Evolutionary conservation across 176 grass and related monocot genomes (phyloP).

Genomic region (Phoenix roebelenii): DNA sequence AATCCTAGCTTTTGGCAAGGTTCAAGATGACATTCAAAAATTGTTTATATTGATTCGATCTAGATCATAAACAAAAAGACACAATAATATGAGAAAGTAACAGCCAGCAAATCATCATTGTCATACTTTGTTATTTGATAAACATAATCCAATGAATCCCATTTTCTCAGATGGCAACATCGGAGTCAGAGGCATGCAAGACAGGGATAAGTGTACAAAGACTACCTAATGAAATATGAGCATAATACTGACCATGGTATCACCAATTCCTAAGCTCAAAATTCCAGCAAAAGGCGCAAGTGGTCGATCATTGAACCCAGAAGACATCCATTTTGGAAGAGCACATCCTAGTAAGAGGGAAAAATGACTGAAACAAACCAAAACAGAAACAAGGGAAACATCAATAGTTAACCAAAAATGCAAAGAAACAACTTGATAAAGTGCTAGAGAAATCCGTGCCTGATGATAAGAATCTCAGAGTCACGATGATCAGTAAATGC

Average conservation of each 20-base stretch:
- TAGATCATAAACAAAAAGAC: too few relatives aligned
- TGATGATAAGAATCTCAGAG: slow-evolving; percentile 93
- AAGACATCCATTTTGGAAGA: slow-evolving; percentile 95
- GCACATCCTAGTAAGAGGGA: slow-evolving; percentile 89
- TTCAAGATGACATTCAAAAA: too few relatives aligned
- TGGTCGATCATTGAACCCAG: slow-evolving; percentile 74
- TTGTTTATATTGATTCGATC: too few relatives aligned
- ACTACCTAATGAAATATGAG: background rate
- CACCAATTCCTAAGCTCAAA: slow-evolving; percentile 95
- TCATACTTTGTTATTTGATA: too few relatives aligned
- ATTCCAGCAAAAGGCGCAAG: slow-evolving; percentile 92
- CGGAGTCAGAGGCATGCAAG: too few relatives aligned
- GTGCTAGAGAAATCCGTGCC: slow-evolving; percentile 18
- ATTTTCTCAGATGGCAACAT: too few relatives aligned
- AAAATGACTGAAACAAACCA: slow-evolving; percentile 55
- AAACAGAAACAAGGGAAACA: slow-evolving; percentile 9
- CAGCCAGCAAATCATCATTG: too few relatives aligned
- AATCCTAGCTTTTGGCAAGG: too few relatives aligned
- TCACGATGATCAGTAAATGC: slow-evolving; percentile 98
- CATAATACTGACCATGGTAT: slow-evolving; percentile 67
- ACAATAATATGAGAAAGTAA: too few relatives aligned
- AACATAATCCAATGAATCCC: too few relatives aligned
- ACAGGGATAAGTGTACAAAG: too few relatives aligned
- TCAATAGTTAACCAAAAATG: slow-evolving; percentile 3
- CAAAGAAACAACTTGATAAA: background rate